Base-by-base conservation (phyloP, 495 filamentous ascomycete species). In the Hypomontagnella monticulosa region DNA sequence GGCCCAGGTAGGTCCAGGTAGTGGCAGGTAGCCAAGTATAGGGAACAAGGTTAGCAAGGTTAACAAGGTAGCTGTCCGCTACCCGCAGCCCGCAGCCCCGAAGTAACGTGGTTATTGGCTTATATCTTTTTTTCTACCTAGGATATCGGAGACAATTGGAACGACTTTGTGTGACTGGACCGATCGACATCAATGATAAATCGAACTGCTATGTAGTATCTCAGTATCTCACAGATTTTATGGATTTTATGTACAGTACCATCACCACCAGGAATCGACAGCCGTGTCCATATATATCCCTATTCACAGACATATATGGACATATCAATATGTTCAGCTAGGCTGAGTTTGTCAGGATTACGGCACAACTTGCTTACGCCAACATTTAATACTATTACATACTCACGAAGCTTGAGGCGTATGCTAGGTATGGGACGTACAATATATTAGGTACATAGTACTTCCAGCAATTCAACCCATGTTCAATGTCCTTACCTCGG, bases 401-500 rank as follows among this genome's bases (percentile, higher is more conserved):
- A 27, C 23, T 27, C 23, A 6, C 3, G 23, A 15, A 12, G 15
- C 19, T 51, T 51, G 16, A 51, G 23, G 36, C 10, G 9, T 12
- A 11, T 38, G 51, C 19, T 16, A 23, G 37, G 16, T 14, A 41
- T 10, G 36, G n/a, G 3, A 38, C 36, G 23, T 30, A 32, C 38
- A 52, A 15, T 8, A 32, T 37, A 38, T 14, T 52, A 19, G 15
- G 44, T 48, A 48, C 32, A 20, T 16, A 52, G 15, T 27, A 27
- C 23, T 27, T 27, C 23, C 23, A 27, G 23, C 23, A 27, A 27
- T 27, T 27, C 23, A 27, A 27, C 42, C 20, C n/a, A 51, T 38
- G 44, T 47, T 61, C 20, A 10, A 51, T 38, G 44, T 47, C 57
- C 38, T 52, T 54, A 38, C 58, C 58, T 67, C 65, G 65, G 65